Conservation (phyloP, 495 filamentous ascomycete genomes). For the Penicillium antarcticum region DNA sequence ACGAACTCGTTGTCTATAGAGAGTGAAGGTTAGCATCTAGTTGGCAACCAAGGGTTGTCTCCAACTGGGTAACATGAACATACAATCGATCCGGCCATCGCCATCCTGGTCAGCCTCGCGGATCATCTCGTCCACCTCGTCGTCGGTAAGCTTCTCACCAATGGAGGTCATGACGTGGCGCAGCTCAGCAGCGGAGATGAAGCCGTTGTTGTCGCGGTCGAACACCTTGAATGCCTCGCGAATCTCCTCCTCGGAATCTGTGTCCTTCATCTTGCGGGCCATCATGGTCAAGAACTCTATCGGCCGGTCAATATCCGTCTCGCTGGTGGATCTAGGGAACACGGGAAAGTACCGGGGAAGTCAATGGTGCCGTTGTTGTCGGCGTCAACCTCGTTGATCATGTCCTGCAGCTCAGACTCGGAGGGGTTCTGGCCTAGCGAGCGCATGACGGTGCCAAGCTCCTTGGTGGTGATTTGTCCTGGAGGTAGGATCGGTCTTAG, state of each 20-base stretch:
- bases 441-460: conserved; percentile 98
- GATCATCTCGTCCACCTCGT: conserved; percentile 99
- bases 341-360: conserved; percentile 73
- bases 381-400: conserved; percentile 99
- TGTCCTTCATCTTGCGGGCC: conserved; percentile 99
- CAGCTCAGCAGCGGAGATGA: conserved; percentile 96
- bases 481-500: neutral
- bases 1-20: conserved; percentile 96
- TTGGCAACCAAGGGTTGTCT: neutral
- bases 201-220: conserved; percentile 98
- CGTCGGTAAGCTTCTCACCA: conserved; percentile 98
- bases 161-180: conserved; percentile 99
- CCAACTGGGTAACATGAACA: conserved; percentile 18
- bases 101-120: conserved; percentile 98
- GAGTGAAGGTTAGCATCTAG: conserved; percentile 2
- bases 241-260: conserved; percentile 98
- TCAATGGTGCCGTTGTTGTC: conserved; percentile 99
- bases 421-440: conserved; percentile 99
- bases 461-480: conserved; percentile 99
- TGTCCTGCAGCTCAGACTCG: conserved; percentile 97
- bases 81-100: conserved; percentile 96
- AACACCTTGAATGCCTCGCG: conserved; percentile 95
- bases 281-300: conserved; percentile 99
- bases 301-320: conserved; percentile 11
- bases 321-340: neutral